These are phyloP conservation scores for Heterobasidion annosum DNA, from an alignment of 1,284 basidiomycete species.

Conservation along the genomic window DNA sequence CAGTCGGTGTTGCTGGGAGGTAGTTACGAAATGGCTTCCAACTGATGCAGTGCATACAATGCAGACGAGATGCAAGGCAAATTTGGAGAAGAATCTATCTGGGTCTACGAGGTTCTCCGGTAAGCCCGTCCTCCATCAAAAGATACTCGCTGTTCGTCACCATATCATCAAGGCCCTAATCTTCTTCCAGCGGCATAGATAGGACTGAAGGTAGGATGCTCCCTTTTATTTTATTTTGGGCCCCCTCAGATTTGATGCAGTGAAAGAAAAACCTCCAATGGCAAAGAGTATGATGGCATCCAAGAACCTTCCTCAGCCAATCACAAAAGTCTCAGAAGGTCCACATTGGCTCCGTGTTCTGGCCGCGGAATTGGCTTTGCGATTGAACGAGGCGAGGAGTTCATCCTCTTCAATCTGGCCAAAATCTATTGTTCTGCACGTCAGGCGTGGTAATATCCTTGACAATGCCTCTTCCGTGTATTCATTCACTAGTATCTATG, in stretches of 20 bases:
- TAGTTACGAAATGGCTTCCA: conserved; percentile 2
- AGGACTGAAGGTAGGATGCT: conserved; percentile 65
- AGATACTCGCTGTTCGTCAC: conserved; percentile 1
- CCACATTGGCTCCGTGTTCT: conserved; percentile 88
- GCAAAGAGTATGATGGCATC: conserved; percentile 92
- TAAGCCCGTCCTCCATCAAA: conserved; percentile 19
- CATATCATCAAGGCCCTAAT: not conserved
- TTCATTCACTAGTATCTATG: conserved; percentile 5
- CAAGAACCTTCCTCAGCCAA: conserved; percentile 79
- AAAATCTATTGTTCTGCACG: conserved; percentile 78
- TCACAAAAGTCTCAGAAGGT: conserved; percentile 67
- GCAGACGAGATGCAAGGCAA: conserved; percentile 76
- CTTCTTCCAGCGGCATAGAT: conserved; percentile 70
- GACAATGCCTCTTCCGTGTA: no score
- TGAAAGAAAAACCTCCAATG: conserved; percentile 76
- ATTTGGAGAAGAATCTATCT: conserved; percentile 79
- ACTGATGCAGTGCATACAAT: not conserved
- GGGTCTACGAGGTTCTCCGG: conserved; percentile 85
- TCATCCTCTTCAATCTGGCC: conserved; percentile 85
- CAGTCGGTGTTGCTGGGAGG: conserved; percentile 10
- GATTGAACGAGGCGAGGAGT: conserved; percentile 74
- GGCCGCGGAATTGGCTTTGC: conserved; percentile 80
- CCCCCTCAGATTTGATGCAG: conserved; percentile 26
- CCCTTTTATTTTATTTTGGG: not conserved
- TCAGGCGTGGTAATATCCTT: conserved; percentile 47